Conservation (phyloP, 2,329 filamentous ascomycete genomes). For the Trichoderma semiorbis region DNA sequence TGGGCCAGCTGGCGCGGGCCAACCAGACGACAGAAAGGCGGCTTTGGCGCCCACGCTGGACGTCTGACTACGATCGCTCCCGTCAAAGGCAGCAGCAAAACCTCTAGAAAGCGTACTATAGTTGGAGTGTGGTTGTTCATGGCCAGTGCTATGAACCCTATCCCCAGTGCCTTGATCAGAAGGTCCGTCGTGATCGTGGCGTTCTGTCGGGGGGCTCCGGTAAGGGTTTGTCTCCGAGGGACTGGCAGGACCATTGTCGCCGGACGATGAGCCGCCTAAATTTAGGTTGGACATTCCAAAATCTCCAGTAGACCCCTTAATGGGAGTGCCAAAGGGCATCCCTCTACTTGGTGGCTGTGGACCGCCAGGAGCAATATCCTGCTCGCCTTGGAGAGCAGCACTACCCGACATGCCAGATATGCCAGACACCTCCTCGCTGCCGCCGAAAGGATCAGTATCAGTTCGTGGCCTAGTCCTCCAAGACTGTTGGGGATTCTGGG, state of each 20-base stretch:
- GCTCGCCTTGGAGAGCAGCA: slow-evolving; percentile 70
- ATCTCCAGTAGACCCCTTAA: slow-evolving; percentile 53
- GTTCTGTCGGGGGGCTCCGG: slow-evolving; percentile 79
- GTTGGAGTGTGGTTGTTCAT: slow-evolving; percentile 39
- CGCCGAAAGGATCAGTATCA: slow-evolving; percentile 70
- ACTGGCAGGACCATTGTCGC: slow-evolving; percentile 70
- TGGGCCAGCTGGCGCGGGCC: slow-evolving; percentile 53
- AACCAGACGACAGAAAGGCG: slow-evolving; percentile 64
- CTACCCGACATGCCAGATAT: slow-evolving; percentile 50
- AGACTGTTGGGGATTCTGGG: slow-evolving; percentile 40
- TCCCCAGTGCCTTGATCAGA: slow-evolving; percentile 50
- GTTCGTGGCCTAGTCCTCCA: slow-evolving; percentile 62
- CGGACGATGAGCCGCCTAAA: slow-evolving; percentile 48
- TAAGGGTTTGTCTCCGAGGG: slow-evolving; percentile 96
- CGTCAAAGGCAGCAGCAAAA: slow-evolving; percentile 56
- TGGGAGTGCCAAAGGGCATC: slow-evolving; percentile 50
- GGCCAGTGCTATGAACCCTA: slow-evolving; percentile 41
- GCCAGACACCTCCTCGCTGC: slow-evolving; percentile 44
- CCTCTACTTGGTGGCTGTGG: slow-evolving; percentile 32
- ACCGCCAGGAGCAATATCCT: slow-evolving; percentile 57
- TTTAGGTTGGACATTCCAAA: slow-evolving; percentile 61
- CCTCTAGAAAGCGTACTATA: slow-evolving; percentile 56
- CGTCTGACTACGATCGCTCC: slow-evolving; percentile 87
- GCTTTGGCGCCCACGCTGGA: slow-evolving; percentile 80
- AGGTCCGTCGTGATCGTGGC: slow-evolving; percentile 60